Base-by-base conservation (phyloP, 345 rosid species). In the Isatis tinctoria region DNA sequence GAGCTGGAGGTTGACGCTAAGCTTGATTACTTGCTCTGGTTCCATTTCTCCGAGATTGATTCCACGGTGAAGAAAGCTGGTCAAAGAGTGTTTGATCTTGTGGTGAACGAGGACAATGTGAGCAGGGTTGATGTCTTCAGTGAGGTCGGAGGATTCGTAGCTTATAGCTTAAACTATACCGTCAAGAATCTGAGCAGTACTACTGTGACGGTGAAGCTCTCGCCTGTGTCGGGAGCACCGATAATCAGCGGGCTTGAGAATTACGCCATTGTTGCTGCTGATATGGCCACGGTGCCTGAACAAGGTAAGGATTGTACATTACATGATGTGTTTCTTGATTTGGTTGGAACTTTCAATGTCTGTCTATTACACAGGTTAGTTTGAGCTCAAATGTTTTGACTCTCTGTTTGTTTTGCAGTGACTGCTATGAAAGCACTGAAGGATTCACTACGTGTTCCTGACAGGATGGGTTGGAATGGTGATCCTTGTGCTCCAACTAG, bases 391-490 rank as follows among this genome's bases (percentile, higher is more conserved):
- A 14, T 60, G 9, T 6, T 54, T 41, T 22, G 36, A 8, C 11
- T 3, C 61, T 56, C 2, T 61, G 54, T 48, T 61, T 69, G 30
- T 39, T 65, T n/a, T 60, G 82, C 76, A 96, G 99, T 76, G 78
- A 61, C 70, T 53, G 98, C 98, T 20, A 96, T 96, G 99, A 87
- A 81, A 78, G 92, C 96, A 5, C 81, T 96, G 85, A 92, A 96
- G 79, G 97, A 92, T 54, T 87, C 97, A 0, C 87, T 96, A 13
- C 87, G 83, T 16, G 83, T 96, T 74, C 99, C 97, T 10, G 95
- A 77, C 59, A 87, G 97, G 58, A 92, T 96, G 99, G 99, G 99
- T 45, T 96, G 99, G 99, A 92, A 89, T 74, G 99, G 99, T 54
- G 98, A 96, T 82, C 99, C 99, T 10, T 96, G 99, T 79, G 95